Base-by-base conservation (phyloP, 2,329 filamentous ascomycete species). In the Penicillium brevicompactum region DNA sequence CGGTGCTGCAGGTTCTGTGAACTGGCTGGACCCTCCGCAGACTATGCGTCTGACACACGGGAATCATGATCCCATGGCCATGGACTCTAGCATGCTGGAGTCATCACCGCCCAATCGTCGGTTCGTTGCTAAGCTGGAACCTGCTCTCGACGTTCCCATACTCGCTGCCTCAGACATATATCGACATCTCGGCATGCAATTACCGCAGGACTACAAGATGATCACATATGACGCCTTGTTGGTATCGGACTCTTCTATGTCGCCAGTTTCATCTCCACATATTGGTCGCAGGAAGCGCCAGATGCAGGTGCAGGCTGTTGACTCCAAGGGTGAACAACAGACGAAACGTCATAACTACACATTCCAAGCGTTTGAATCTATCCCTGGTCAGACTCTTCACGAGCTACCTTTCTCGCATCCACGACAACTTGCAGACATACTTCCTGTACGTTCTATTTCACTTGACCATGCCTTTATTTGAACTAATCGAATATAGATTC, bases 391-490 rank as follows among this genome's bases (percentile, higher is more conserved):
- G 34, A 75, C 71, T 14, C 68, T 78, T 37, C 70, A 64, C 49
- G 73, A 77, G 21, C 65, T 79, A 21, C 74, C 73, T 3, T 78
- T 79, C 49, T 74, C 71, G 10, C 77, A 79, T 62, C 77, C 77
- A 14, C 73, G 75, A 37, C 76, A 79, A 61, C 63, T 78, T 40
- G 71, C 75, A 30, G 73, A 76, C 46, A 71, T 76, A 31, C 62
- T 79, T 54, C 77, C 77, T 24, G 71, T 78, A 64, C 52, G 70
- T 63, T 27, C 46, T 38, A 34, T 18, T 44, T 8, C 21, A 10
- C 22, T n/a, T 24, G 24, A 8, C 9, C 14, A 27, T 53, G 49
- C 14, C 13, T 13, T 14, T 2, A 37, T 43, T 21, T 21, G 27
- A 46, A 32, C 54, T 63, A 46, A 58, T 9, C 1, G 3, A 3